Evolutionary conservation across 2,329 filamentous ascomycete species (phyloP).

Genomic region (Xylariaceae sp.): DNA sequence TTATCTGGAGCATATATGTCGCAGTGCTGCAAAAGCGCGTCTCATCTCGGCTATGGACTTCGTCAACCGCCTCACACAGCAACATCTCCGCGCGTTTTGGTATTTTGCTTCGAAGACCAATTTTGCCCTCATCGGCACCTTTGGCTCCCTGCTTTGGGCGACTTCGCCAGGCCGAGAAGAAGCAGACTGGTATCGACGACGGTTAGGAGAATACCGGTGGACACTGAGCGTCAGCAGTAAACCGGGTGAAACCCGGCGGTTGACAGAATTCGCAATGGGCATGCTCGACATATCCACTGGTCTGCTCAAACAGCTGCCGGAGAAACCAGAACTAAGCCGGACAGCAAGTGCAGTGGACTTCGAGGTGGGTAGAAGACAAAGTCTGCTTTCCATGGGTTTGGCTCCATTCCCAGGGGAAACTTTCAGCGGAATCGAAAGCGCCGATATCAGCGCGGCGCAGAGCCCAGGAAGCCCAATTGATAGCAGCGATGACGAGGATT

Average conservation of each 20-base stretch:
- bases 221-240: constrained; percentile 84
- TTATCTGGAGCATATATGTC: constrained; percentile 88
- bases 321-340: constrained; percentile 65
- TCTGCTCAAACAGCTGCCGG: constrained; percentile 65
- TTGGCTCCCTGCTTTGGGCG: constrained; percentile 85
- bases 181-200: constrained; percentile 84
- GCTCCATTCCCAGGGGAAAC: constrained; percentile 29
- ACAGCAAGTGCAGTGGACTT: constrained; percentile 51
- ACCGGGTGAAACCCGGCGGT: constrained; percentile 55
- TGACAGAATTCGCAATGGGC: constrained; percentile 71
- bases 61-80: constrained; percentile 84
- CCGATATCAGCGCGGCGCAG: constrained; percentile 49
- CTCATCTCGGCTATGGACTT: constrained; percentile 97
- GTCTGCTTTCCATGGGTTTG: constrained; percentile 37
- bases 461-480: constrained; percentile 51
- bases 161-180: constrained; percentile 86
- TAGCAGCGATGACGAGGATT: constrained; percentile 55
- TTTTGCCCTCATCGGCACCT: constrained; percentile 92
- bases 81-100: constrained; percentile 90
- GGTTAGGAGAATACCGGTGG: constrained; percentile 90
- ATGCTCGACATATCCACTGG: constrained; percentile 72
- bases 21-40: constrained; percentile 87
- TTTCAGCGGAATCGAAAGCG: constrained; percentile 45
- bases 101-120: constrained; percentile 85
- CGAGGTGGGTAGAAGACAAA: constrained; percentile 37